Base-by-base conservation (phyloP, 495 filamentous ascomycete genomes). In the Neurospora africana region DNA sequence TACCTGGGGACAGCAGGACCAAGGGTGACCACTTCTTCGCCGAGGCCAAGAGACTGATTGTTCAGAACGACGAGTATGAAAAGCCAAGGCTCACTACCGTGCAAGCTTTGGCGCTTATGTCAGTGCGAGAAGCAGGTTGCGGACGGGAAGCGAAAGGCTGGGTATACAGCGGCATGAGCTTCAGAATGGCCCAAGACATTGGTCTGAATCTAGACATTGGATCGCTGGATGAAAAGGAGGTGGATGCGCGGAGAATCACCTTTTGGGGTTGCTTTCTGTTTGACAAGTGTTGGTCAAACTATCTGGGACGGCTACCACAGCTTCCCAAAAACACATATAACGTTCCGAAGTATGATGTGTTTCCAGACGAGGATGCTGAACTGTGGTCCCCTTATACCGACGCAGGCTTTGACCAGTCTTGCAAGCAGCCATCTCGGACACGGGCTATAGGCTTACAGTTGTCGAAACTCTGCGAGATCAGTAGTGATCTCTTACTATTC, bases 241-340 rank as follows among this genome's bases (percentile, higher is more conserved):
- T 93, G 44, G 95, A 99, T 83, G 94, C 93, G 10, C 85, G 95
- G 53, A 85, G 93, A 39, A 90, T 98, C 39, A 98, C 95, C 0
- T 97, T 98, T 75, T 99, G 95, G 95, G 95, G 95, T n/a, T 98
- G 94, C 78, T 98, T 95, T 81, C 83, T 97, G 33, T 97, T 99
- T 78, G 95, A 99, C 83, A 98, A 98, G 88, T 96, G 93, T 82
- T 98, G 96, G 96, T 97, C 93, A 35, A 98, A 98, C 80, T 99
- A 99, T 75, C 89, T 98, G 37, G 95, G 95, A 58, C 91, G 95
- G 43, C 86, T 97, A 74, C 95, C 95, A 15, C 96, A 98, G 77
- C 82, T 98, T 30, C 89, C 92, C 3, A 89, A 87, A 15, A 87
- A 88, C 36, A 92, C 90, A 37, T 89, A 93, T 69, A 96, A 89